phyloP scores from a whole-genome alignment of 129 eudicot species.

The Tanacetum coccineum region DNA sequence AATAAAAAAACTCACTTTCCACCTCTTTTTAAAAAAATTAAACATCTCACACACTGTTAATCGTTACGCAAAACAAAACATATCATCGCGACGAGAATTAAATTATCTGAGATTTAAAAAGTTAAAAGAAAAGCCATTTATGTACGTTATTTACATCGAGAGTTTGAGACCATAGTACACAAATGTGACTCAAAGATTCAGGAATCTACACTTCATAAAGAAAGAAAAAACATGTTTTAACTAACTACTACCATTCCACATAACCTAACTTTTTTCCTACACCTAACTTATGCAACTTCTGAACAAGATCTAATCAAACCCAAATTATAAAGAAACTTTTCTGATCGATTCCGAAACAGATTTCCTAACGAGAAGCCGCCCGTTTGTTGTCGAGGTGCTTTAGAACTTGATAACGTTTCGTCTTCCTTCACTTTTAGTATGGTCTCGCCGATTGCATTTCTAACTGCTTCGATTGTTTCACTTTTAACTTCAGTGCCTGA shows the following conservation, averaged over 20 bases:
- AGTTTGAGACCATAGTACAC: not conserved
- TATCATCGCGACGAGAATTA: too few species aligned
- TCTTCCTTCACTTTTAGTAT: slow-evolving; percentile 65
- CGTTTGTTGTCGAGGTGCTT: slow-evolving; percentile 32
- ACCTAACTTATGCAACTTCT: slow-evolving; percentile 21
- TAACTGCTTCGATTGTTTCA: slow-evolving; percentile 64
- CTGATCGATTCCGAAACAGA: slow-evolving; percentile 56
- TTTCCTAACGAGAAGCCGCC: slow-evolving; percentile 61
- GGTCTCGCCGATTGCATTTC: slow-evolving; percentile 60
- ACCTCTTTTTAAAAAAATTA: too few species aligned
- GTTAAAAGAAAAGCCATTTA: slow-evolving; percentile 3
- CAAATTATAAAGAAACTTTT: slow-evolving; percentile 65
- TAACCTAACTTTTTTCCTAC: slow-evolving; percentile 15
- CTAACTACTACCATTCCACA: not conserved
- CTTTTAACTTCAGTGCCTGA: slow-evolving; percentile 54
- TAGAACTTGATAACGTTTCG: slow-evolving; percentile 29
- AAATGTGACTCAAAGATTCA: slow-evolving; percentile 4
- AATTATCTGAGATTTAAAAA: not conserved
- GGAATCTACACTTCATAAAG: slow-evolving; percentile 19
- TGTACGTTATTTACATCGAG: slow-evolving; percentile 7
- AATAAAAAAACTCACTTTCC: too few species aligned
- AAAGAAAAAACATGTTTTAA: slow-evolving; percentile 17
- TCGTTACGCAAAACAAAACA: too few species aligned
- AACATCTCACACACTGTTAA: too few species aligned
- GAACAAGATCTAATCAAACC: slow-evolving; percentile 73